phyloP scores from a whole-genome alignment of 108 stramenopile species.

The Skeletonema marinoi region DNA sequence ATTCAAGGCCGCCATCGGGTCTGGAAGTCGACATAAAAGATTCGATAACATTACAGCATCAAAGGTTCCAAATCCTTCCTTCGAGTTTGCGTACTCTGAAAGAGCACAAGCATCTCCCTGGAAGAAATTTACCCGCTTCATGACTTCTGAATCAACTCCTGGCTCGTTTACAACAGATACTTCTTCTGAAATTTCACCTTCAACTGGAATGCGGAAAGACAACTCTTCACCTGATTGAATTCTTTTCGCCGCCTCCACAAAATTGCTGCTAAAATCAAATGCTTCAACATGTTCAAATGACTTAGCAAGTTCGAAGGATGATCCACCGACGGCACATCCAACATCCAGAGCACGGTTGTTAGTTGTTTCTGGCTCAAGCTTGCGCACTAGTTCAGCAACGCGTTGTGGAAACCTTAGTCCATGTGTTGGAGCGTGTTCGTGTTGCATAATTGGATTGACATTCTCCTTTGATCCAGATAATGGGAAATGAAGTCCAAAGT shows the following conservation, averaged over 20 bases:
- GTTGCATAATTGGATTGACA: slow-evolving; percentile 62
- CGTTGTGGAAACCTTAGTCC: slow-evolving; percentile 77
- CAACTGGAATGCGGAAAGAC: slow-evolving; percentile 76
- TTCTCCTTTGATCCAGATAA: slow-evolving; percentile 56
- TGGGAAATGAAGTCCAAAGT: slow-evolving; percentile 83
- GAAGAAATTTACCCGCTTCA: slow-evolving; percentile 76
- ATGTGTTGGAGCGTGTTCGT: slow-evolving; percentile 61
- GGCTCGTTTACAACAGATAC: slow-evolving; percentile 64
- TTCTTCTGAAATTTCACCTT: slow-evolving; percentile 75
- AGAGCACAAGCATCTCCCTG: slow-evolving; percentile 90
- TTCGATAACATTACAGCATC: slow-evolving; percentile 93
- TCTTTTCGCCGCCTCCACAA: slow-evolving; percentile 84
- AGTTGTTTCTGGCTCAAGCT: slow-evolving; percentile 54
- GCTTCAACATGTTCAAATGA: slow-evolving; percentile 89
- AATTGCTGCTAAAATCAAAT: slow-evolving; percentile 85
- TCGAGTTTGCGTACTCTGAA: slow-evolving; percentile 49
- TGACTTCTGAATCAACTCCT: slow-evolving; percentile 54
- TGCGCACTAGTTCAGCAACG: slow-evolving; percentile 55
- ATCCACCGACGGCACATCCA: slow-evolving; percentile 93
- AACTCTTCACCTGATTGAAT: slow-evolving; percentile 63
- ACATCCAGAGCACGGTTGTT: slow-evolving; percentile 80
- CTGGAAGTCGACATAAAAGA: slow-evolving; percentile 88
- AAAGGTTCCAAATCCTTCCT: slow-evolving; percentile 68
- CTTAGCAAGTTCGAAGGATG: slow-evolving; percentile 86
- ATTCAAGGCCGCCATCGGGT: slow-evolving; percentile 84